Evolutionary conservation across 371 early-diverging fungal species (phyloP).

Genomic region (Fennellomyces sp.): DNA sequence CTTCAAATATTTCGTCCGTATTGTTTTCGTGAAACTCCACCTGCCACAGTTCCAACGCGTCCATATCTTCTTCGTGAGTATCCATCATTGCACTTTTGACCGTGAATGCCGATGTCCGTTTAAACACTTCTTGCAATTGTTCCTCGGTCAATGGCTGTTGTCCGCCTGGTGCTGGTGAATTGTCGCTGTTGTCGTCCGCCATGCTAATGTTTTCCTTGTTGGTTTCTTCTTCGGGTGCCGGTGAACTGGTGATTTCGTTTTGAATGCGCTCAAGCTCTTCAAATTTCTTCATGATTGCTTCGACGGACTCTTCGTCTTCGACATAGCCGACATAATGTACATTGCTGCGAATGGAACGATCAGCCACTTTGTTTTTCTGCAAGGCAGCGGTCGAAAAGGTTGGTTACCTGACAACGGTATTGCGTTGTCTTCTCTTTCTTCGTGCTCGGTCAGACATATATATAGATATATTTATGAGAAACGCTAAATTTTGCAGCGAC

Average conservation of each 20-base stretch:
- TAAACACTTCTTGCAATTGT: constrained; percentile 88
- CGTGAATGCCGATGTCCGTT: constrained; percentile 87
- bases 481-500: too few relatives aligned
- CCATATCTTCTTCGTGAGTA: constrained; percentile 64
- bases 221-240: constrained; percentile 17
- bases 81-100: constrained; percentile 73
- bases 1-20: constrained; percentile 77
- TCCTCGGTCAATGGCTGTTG: constrained; percentile 66
- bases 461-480: too few relatives aligned
- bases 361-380: too few relatives aligned
- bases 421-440: constrained; percentile 39
- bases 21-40: constrained; percentile 69
- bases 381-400: too few relatives aligned
- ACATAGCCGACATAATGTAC: constrained; percentile 95
- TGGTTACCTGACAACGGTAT: constrained; percentile 28
- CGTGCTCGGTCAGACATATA: constrained; percentile 49
- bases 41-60: constrained; percentile 80
- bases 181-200: not conserved
- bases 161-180: not conserved
- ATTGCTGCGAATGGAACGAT: constrained; percentile 52
- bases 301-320: constrained; percentile 93
- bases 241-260: constrained; percentile 64
- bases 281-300: constrained; percentile 96
- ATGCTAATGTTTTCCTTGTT: too few relatives aligned
- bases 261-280: constrained; percentile 91